A percentile compares a stretch with the other conserved stretches of the same genome.
Conservation (phyloP, 306 rosid species). For the Castanea sativa region DNA sequence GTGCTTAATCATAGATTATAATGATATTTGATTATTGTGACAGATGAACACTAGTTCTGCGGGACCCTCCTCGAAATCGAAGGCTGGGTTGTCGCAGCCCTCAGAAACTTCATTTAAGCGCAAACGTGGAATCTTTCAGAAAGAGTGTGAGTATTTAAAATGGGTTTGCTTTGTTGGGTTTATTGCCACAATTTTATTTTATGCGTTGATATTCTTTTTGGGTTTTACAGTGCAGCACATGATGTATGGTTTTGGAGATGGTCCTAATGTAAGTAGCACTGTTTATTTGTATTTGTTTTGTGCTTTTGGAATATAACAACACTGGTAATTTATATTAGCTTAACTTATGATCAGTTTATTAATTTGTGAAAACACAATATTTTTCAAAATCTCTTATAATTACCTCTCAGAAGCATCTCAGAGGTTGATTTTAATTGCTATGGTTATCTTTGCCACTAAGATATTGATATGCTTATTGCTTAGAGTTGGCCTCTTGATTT, state of each 20-base stretch:
- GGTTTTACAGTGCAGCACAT: constrained; percentile 75
- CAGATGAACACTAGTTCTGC: constrained; percentile 52
- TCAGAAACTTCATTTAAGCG: constrained; percentile 82
- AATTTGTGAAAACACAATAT: not conserved
- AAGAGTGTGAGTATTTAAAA: constrained; percentile 50
- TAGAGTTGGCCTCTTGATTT: not conserved
- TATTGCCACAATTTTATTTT: not conserved
- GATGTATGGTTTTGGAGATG: constrained; percentile 99
- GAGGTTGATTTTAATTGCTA: not conserved
- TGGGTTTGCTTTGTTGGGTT: not conserved
- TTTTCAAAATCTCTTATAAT: not conserved
- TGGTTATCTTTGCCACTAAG: not conserved
- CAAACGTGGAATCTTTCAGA: constrained; percentile 84
- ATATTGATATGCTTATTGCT: not conserved
- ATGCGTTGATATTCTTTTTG: constrained; percentile 1
- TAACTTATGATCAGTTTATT: not conserved
- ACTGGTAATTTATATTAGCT: not conserved
- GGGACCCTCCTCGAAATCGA: constrained; percentile 57
- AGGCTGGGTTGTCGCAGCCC: constrained; percentile 67
- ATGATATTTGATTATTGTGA: not conserved
- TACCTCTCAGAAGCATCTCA: not conserved
- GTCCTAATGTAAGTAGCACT: constrained; percentile 60
- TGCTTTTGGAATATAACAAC: not conserved
- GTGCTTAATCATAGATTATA: not conserved
- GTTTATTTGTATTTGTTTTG: not conserved